These are phyloP conservation scores for Vanrija humicola DNA, from an alignment of 1,284 basidiomycete genomes.

Conservation along the genomic window DNA sequence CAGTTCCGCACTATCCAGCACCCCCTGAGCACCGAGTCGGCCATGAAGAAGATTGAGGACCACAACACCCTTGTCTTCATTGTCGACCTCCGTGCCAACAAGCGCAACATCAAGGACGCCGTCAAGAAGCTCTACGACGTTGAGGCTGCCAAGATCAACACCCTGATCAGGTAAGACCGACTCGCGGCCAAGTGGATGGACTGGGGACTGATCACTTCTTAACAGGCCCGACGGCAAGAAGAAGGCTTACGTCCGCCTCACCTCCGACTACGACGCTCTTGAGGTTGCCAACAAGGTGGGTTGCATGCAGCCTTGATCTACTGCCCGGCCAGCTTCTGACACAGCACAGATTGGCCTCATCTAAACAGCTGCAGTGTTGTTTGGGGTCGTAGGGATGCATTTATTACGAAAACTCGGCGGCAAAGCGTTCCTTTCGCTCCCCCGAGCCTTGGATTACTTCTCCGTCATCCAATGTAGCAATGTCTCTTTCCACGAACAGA, in stretches of 20 bases:
- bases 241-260: constrained; percentile 97
- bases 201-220: too few species aligned
- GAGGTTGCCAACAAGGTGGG: constrained; percentile 98
- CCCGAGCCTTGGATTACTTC: background rate
- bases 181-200: background rate
- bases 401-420: constrained; percentile 9
- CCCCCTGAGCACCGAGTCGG: constrained; percentile 58
- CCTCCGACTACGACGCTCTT: constrained; percentile 92
- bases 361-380: constrained; percentile 27
- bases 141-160: constrained; percentile 93
- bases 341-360: constrained; percentile 49
- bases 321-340: background rate
- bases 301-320: constrained; percentile 9
- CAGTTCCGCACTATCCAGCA: constrained; percentile 90
- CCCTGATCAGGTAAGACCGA: constrained; percentile 78
- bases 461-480: constrained; percentile 22
- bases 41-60: constrained; percentile 92
- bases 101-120: constrained; percentile 97
- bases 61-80: constrained; percentile 99
- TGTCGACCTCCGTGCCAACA: constrained; percentile 92
- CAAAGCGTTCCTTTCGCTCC: background rate
- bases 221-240: constrained; percentile 93
- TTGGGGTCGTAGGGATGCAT: constrained; percentile 21
- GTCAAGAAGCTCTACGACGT: constrained; percentile 99
- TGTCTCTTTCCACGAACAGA: constrained; percentile 44